These are phyloP conservation scores for Kazachstania sp. DNA, from an alignment of 1,139 yeast species.

Conservation along the genomic window DNA sequence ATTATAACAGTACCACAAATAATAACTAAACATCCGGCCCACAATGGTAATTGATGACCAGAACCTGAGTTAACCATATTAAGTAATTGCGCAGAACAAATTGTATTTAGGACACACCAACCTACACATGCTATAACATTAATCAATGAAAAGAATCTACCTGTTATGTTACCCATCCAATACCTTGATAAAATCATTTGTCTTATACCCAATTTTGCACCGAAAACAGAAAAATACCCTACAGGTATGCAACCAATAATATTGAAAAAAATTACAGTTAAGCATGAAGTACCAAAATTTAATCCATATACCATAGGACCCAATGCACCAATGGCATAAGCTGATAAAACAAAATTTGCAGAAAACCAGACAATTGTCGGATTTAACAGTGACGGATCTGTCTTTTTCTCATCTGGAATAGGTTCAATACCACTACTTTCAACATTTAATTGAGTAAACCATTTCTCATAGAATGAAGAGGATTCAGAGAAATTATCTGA, in stretches of 20 bases:
- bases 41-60: conserved; percentile 62
- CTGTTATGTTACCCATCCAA: conserved; percentile 66
- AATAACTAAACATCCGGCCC: conserved; percentile 84
- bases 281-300: conserved; percentile 58
- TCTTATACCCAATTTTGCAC: conserved; percentile 79
- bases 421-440: conserved; percentile 44
- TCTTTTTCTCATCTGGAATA: conserved; percentile 38
- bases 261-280: conserved; percentile 63
- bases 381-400: conserved; percentile 49
- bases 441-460: conserved; percentile 28
- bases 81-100: conserved; percentile 81
- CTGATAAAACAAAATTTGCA: conserved; percentile 82
- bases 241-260: conserved; percentile 69
- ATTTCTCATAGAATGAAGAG: not conserved
- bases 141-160: conserved; percentile 68
- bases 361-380: conserved; percentile 91
- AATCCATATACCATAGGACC: conserved; percentile 47
- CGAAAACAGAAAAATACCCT: conserved; percentile 79
- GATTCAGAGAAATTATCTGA: not conserved
- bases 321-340: conserved; percentile 74
- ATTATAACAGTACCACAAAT: conserved; percentile 61
- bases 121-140: conserved; percentile 87
- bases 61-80: conserved; percentile 54
- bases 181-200: conserved; percentile 80
- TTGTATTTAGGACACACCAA: conserved; percentile 91